Percentiles rank a stretch among this genome's conserved stretches.
These are phyloP conservation scores for Aspergillus tubingensis DNA, from an alignment of 2,329 filamentous ascomycete species.

Conservation along the genomic window DNA sequence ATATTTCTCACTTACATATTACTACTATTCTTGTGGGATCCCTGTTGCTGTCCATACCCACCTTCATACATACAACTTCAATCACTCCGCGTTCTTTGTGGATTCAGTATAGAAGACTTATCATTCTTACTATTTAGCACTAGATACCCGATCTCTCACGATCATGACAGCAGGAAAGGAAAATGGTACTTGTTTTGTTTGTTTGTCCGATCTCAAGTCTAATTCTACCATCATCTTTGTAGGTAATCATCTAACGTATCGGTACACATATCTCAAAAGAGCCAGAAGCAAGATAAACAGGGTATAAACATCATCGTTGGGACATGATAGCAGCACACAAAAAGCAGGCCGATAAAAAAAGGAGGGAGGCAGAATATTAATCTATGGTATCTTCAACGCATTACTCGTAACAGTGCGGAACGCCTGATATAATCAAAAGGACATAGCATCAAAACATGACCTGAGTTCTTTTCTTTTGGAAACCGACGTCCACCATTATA, in stretches of 20 bases:
- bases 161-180: conserved; percentile 1
- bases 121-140: no score
- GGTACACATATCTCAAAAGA: conserved; percentile 13
- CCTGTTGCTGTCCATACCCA: no score
- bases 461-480: not conserved
- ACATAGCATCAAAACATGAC: not conserved
- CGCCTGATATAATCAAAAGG: not conserved
- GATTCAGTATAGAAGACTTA: no score
- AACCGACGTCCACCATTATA: not conserved
- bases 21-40: no score
- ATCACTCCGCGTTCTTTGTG: no score
- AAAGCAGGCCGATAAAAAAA: not conserved
- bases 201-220: conserved; percentile 12
- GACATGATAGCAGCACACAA: conserved; percentile 11
- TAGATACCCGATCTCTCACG: not conserved
- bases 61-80: no score
- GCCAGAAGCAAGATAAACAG: not conserved
- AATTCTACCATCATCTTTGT: conserved; percentile 19
- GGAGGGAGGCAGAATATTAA: conserved; percentile 2
- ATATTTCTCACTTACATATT: no score
- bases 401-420: conserved; percentile 15
- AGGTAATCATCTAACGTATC: conserved; percentile 10
- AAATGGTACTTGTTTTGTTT: not conserved
- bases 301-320: conserved; percentile 9
- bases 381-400: conserved; percentile 21